Base-by-base conservation (phyloP, 1,284 basidiomycete genomes). In the Fistulina hepatica region DNA sequence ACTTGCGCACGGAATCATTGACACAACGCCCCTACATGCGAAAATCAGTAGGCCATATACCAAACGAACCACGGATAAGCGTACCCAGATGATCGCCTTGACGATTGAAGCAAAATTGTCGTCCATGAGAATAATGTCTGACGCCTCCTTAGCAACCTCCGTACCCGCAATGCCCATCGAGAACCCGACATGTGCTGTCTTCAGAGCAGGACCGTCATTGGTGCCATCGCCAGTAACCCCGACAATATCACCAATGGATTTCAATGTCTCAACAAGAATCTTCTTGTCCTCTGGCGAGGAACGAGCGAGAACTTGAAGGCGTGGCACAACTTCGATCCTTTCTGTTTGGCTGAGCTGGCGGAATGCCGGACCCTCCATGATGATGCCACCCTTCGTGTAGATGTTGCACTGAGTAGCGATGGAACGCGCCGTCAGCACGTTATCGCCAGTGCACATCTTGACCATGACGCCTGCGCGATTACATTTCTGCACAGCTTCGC, bases 391-490 rank as follows among this genome's bases (percentile, higher is more conserved):
- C 2, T 81, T 63, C 6, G 81, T 84, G 61, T 85, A 95, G 57
- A 97, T 97, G 30, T 93, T 91, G 55, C 93, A 97, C 55, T 97
- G 94, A 6, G 73, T 71, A 24, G 94, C 92, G 51, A 98, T 98
- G 6, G 92, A 97, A 17, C 86, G 76, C 28, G 88, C 88, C 6
- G 91, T 94, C 32, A 97, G 71, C 34, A 93, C 86, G 50, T 97
- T 98, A 63, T 98, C 94, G 54, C 93, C 94, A 1, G 94, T 97
- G 59, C 90, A 95, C 93, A 98, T 98, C 67, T 97, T 97, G 64
- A 98, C 81, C 21, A 74, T 71, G n/a, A 98, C 92, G 48, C 93
- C 93, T 26, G 95, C 94, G 39, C 69, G 71, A 50, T 77, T 76
- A 56, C 92, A 97, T 46, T 85, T 78, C 35, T 72, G 67, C 19